These are phyloP conservation scores for Neonectria magnoliae DNA, from an alignment of 2,329 filamentous ascomycete genomes.

Conservation along the genomic window DNA sequence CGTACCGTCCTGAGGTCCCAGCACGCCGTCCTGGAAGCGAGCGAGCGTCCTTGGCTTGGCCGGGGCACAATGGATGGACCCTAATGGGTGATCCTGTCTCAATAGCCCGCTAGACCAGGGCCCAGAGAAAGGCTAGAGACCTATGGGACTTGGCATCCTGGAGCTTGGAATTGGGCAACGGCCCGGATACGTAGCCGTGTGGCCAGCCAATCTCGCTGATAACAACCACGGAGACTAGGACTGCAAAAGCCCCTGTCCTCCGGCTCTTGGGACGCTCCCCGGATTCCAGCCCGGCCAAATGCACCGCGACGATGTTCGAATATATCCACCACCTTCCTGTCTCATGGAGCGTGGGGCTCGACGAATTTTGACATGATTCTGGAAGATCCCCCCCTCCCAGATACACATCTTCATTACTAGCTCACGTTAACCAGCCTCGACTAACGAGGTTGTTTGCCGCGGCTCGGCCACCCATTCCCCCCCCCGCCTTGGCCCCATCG, in stretches of 20 bases:
- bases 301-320: slow-evolving; percentile 28
- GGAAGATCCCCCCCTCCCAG: slow-evolving; percentile 43
- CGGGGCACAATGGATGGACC: slow-evolving; percentile 37
- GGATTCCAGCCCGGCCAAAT: slow-evolving; percentile 45
- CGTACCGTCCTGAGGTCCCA: slow-evolving; percentile 40
- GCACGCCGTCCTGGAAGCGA: slow-evolving; percentile 40
- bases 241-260: slow-evolving; percentile 40
- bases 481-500: neutral
- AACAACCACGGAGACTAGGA: slow-evolving; percentile 43
- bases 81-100: slow-evolving; percentile 36
- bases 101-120: slow-evolving; percentile 25
- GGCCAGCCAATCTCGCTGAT: slow-evolving; percentile 44
- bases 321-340: slow-evolving; percentile 28
- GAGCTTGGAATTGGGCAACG: slow-evolving; percentile 45
- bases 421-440: slow-evolving; percentile 30
- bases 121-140: slow-evolving; percentile 24
- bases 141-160: slow-evolving; percentile 34
- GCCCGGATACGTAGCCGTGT: slow-evolving; percentile 50
- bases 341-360: slow-evolving; percentile 31
- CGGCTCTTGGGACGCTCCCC: slow-evolving; percentile 45
- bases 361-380: slow-evolving; percentile 44
- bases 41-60: slow-evolving; percentile 40
- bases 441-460: slow-evolving; percentile 25
- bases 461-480: slow-evolving; percentile 21
- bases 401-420: slow-evolving; percentile 32